Base-by-base conservation (phyloP, 768 basidiomycete species). In the Amanita phalloides region DNA sequence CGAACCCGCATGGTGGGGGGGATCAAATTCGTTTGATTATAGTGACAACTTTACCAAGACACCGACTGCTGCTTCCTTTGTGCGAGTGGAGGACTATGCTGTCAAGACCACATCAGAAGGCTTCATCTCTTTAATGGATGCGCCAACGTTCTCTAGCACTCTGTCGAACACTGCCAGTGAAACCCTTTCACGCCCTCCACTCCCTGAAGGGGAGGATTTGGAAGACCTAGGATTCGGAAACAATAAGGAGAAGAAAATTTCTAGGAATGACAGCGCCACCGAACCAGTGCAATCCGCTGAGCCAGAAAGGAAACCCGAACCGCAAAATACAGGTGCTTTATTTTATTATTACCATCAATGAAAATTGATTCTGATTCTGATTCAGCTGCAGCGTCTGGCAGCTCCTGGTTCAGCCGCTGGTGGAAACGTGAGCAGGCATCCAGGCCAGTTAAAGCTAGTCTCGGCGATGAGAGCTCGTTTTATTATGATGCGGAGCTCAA, bases 191-290 rank as follows among this genome's bases (percentile, higher is more conserved):
- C 32, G 32, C 10, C 32, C 32, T 32, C 32, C 10, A 32, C 32
- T 10, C 32, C 32, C 32, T 11, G 32, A 32, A 6, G 80, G 81
- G 6, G 86, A 86, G 1, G 85, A 86, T 10, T 83, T 83, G 0
- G 92, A 95, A 41, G 92, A 96, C 61, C 76, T 99, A 47, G 96
- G 96, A 1, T 75, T 98, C 55, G 91, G 93, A 2, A 99, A 98
- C 61, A 71, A 67, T 11, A 74, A 32, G 58, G 68, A 37, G 63
- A 64, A 35, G 57, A 58, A 35, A 55, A 55, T 8, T 60, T 60
- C 7, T 64, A 65, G 26, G 57, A 59, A 23, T 57, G 61, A 30
- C 35, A 65, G 35, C 14, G 51, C 53, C 32, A 43, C 49, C 28
- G 17, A 30, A 23, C 11, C 39, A 45, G 26, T 56, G 9, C 42